Evolutionary conservation across 2,329 filamentous ascomycete genomes (phyloP).

Genomic region (Fusarium sacchari): DNA sequence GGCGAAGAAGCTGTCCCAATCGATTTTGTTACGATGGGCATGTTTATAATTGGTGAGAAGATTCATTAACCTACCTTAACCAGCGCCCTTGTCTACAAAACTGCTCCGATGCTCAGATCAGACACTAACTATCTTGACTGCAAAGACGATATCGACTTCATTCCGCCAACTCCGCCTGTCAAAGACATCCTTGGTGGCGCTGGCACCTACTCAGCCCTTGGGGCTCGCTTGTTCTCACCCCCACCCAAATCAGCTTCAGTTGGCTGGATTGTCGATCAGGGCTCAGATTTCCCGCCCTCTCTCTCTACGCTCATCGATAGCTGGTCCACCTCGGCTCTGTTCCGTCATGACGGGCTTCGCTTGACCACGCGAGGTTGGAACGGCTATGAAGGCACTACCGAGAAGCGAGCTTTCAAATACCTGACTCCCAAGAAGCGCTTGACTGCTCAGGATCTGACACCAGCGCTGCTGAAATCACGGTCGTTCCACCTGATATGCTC

Average conservation of each 20-base stretch:
- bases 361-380: constrained; percentile 94
- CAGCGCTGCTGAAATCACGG: constrained; percentile 73
- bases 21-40: constrained; percentile 76
- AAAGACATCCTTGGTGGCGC: constrained; percentile 87
- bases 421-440: constrained; percentile 86
- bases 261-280: constrained; percentile 91
- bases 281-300: constrained; percentile 81
- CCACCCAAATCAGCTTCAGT: constrained; percentile 71
- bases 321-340: constrained; percentile 80
- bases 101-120: not conserved
- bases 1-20: constrained; percentile 43
- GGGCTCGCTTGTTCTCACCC: constrained; percentile 88
- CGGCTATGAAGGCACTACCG: constrained; percentile 77
- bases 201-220: constrained; percentile 86
- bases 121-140: constrained; percentile 24
- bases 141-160: constrained; percentile 92
- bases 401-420: constrained; percentile 84
- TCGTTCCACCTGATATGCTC: constrained; percentile 92
- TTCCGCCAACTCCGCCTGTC: constrained; percentile 73
- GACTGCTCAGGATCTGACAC: constrained; percentile 75
- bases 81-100: not conserved
- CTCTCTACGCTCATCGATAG: constrained; percentile 71
- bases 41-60: constrained; percentile 76
- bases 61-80: not conserved
- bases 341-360: constrained; percentile 72